Conservation (phyloP, 1,284 basidiomycete genomes). For the Rhodotorula sp. region DNA sequence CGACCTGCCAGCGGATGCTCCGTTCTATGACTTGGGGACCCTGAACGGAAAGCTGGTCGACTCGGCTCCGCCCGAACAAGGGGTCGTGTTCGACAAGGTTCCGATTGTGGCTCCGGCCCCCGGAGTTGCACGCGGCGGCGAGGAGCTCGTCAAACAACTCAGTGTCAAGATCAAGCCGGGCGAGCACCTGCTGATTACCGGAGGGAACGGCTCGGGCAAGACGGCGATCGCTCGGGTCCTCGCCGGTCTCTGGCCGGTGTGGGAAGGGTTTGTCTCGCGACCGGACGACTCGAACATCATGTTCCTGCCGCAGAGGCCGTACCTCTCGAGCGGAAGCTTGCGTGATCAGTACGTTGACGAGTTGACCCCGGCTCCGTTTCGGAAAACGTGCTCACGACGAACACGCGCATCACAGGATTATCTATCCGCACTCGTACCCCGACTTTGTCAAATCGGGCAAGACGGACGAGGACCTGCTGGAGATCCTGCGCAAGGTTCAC, state of each 20-base stretch:
- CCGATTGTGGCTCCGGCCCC: slow-evolving; percentile 65
- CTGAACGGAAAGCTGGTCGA: slow-evolving; percentile 52
- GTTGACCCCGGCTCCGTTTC: too few relatives aligned
- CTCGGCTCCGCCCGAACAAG: slow-evolving; percentile 42
- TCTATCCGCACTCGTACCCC: slow-evolving; percentile 80
- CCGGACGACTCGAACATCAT: slow-evolving; percentile 64
- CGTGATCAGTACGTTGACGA: slow-evolving; percentile 70
- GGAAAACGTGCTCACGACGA: neutral
- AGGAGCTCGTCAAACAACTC: slow-evolving; percentile 70
- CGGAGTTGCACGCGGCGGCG: slow-evolving; percentile 56
- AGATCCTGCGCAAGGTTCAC: slow-evolving; percentile 75
- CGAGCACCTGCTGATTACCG: slow-evolving; percentile 91
- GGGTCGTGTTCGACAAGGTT: slow-evolving; percentile 65
- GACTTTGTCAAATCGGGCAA: slow-evolving; percentile 66
- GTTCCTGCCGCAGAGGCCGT: slow-evolving; percentile 88
- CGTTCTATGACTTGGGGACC: slow-evolving; percentile 54
- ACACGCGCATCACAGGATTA: slow-evolving; percentile 53
- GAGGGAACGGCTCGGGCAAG: slow-evolving; percentile 76
- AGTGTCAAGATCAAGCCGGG: slow-evolving; percentile 69
- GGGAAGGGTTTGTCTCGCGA: slow-evolving; percentile 50
- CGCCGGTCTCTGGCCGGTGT: slow-evolving; percentile 71
- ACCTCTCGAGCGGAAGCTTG: slow-evolving; percentile 81
- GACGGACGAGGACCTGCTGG: slow-evolving; percentile 68
- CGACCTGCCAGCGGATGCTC: slow-evolving; percentile 42
- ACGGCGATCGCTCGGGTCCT: slow-evolving; percentile 87